Percentiles rank a stretch among this genome's conserved stretches.
These are phyloP conservation scores for Ceratocystis alfenasii DNA, from an alignment of 2,329 filamentous ascomycete genomes.

Conservation along the genomic window DNA sequence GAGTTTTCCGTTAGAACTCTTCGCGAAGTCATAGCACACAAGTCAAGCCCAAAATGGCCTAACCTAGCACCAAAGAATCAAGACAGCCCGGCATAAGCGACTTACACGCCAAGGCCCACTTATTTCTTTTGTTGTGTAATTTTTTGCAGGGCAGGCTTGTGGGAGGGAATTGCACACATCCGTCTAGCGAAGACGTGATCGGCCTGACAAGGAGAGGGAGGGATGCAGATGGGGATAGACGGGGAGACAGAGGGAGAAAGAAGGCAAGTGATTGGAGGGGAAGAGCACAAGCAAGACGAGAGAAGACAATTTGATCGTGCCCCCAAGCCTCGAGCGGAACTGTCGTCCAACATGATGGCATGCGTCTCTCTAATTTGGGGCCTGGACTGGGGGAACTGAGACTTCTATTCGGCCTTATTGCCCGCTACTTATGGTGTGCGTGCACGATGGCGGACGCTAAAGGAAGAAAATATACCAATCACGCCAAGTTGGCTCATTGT, in stretches of 20 bases:
- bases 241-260: neutral
- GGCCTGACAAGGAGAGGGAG: neutral
- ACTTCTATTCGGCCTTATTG: neutral
- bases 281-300: neutral
- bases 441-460: conserved; percentile 1
- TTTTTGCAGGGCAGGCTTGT: neutral
- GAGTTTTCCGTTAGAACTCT: neutral
- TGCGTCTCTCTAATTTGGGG: neutral
- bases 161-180: neutral
- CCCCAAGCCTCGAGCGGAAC: too few relatives aligned
- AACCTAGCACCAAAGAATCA: neutral
- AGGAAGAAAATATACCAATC: neutral
- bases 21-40: neutral
- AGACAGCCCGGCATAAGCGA: conserved; percentile 5
- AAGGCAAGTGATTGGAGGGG: neutral
- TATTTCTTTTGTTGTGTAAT: neutral
- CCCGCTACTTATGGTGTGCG: neutral
- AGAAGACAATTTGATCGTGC: neutral
- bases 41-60: neutral
- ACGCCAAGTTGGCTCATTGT: neutral
- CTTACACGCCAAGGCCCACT: conserved; percentile 5
- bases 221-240: neutral
- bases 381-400: neutral
- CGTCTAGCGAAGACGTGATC: conserved; percentile 5
- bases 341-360: neutral